These are phyloP conservation scores for Eucalyptus sp. DNA, from an alignment of 345 rosid genomes.

Conservation along the genomic window DNA sequence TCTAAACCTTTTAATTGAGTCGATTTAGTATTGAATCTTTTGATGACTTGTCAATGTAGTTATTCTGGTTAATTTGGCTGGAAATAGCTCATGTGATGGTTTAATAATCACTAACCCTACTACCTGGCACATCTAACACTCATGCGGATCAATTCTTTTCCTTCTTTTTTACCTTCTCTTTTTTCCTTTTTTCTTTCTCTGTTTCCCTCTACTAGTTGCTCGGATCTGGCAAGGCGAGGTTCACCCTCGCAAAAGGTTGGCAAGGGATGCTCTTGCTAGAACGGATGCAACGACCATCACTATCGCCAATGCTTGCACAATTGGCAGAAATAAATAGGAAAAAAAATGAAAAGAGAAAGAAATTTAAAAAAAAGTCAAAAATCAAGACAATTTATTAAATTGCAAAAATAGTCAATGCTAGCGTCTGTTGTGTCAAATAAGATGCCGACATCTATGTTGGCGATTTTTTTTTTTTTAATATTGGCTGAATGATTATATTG, in stretches of 20 bases:
- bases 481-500: background rate
- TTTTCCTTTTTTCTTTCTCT: background rate
- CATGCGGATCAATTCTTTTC: background rate
- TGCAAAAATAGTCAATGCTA: background rate
- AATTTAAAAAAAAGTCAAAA: fast-evolving
- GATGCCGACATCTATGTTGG: fast-evolving
- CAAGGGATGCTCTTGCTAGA: background rate
- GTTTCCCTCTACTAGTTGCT: background rate
- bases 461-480: background rate
- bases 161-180: background rate
- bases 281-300: too few relatives aligned
- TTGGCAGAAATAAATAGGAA: background rate
- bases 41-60: background rate
- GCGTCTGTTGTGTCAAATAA: background rate
- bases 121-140: background rate
- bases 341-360: background rate
- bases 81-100: background rate
- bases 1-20: background rate
- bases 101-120: background rate
- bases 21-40: background rate
- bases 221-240: background rate
- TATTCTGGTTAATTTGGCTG: background rate
- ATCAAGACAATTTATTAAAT: background rate
- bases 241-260: background rate
- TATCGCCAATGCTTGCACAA: background rate